phyloP scores from a whole-genome alignment of 306 rosid genomes.

The Mimosa pudica region DNA sequence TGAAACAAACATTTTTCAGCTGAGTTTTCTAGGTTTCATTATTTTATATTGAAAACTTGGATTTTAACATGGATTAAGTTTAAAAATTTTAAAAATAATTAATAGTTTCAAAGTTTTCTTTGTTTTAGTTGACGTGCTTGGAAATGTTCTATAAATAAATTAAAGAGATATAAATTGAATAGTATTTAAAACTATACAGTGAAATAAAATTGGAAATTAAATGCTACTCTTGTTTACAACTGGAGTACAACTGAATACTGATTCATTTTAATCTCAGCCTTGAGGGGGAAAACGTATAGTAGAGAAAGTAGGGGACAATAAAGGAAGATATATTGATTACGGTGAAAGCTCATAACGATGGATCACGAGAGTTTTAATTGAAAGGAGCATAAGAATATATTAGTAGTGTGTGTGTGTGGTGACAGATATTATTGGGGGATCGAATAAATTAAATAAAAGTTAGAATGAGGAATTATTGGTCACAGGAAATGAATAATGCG shows the following conservation, averaged over 20 bases:
- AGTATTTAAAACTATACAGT: neutral
- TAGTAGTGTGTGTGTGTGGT: neutral
- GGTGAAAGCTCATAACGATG: neutral
- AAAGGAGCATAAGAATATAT: slow-evolving; percentile 1
- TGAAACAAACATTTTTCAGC: too few relatives aligned
- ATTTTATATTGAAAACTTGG: neutral
- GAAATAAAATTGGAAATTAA: neutral
- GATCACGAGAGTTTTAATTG: slow-evolving; percentile 36
- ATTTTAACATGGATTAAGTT: too few relatives aligned
- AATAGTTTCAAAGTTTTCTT: too few relatives aligned
- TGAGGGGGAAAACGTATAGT: neutral
- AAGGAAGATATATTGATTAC: neutral
- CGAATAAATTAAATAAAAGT: slow-evolving; percentile 19
- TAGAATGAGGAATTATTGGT: slow-evolving; percentile 20
- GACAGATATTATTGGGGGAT: neutral
- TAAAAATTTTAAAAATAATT: too few relatives aligned
- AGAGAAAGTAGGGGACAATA: neutral
- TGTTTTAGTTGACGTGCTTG: neutral
- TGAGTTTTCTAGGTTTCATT: too few relatives aligned
- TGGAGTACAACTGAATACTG: too few relatives aligned
- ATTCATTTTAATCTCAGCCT: neutral
- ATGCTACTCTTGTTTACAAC: too few relatives aligned
- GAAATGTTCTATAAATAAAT: neutral
- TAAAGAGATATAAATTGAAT: neutral
- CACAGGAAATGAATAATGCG: slow-evolving; percentile 18